Percentiles rank a stretch among this genome's conserved stretches.
Evolutionary conservation across 352 stramenopile species (phyloP).

Genomic region (Phytophthora podocarpi): DNA sequence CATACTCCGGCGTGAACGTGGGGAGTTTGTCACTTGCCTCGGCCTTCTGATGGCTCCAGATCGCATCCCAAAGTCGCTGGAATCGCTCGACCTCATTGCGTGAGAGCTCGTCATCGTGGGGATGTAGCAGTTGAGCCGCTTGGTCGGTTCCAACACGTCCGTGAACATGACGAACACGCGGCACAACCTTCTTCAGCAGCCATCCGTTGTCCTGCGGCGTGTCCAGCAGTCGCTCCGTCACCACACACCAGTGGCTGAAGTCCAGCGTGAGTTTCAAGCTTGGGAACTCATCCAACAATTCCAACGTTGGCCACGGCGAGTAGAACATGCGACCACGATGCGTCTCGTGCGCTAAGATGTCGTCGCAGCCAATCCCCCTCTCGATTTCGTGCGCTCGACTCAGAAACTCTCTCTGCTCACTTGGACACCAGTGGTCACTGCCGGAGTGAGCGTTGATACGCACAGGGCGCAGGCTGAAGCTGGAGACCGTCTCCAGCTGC

Average conservation of each 20-base stretch:
- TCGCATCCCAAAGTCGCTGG: conserved; percentile 51
- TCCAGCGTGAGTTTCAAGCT: conserved; percentile 71
- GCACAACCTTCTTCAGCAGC: conserved; percentile 56
- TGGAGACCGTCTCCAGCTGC: conserved; percentile 45
- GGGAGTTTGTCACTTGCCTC: conserved; percentile 15
- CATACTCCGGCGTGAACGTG: conserved; percentile 80
- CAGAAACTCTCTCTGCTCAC: conserved; percentile 57
- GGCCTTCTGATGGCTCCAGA: conserved; percentile 49
- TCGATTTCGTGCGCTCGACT: conserved; percentile 55
- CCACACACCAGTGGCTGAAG: conserved; percentile 72
- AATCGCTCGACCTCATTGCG: conserved; percentile 48
- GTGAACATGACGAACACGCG: conserved; percentile 67
- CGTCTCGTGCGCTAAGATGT: conserved; percentile 61
- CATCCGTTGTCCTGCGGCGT: conserved; percentile 45
- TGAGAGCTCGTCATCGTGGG: conserved; percentile 34
- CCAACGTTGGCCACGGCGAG: conserved; percentile 70
- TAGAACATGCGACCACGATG: conserved; percentile 72
- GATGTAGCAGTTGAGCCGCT: conserved; percentile 51
- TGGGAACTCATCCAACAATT: conserved; percentile 64
- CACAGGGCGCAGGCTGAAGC: conserved; percentile 28
- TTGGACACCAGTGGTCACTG: conserved; percentile 54
- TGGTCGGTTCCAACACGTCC: conserved; percentile 62
- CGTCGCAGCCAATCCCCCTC: conserved; percentile 32
- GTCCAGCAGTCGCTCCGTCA: conserved; percentile 64
- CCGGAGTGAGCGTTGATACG: conserved; percentile 70